Conservation (phyloP, 2,329 filamentous ascomycete genomes). For the Fusarium sp. region DNA sequence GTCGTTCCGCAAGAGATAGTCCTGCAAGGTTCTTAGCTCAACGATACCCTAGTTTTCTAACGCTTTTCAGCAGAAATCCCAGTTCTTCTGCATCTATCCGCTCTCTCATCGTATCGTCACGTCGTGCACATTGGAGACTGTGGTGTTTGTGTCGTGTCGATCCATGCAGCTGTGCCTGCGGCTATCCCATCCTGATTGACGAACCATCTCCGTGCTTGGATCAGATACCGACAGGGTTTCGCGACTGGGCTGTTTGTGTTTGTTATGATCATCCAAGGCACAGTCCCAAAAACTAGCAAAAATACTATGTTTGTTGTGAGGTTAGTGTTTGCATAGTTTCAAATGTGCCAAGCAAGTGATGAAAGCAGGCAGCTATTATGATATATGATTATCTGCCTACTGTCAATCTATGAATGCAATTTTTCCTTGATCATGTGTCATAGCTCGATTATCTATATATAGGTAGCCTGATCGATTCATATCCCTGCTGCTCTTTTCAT, state of each 20-base stretch:
- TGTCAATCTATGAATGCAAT: neutral
- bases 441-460: neutral
- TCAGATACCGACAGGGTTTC: conserved; percentile 19
- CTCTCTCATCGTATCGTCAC: conserved; percentile 16
- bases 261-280: conserved; percentile 1
- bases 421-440: neutral
- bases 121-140: neutral
- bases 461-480: neutral
- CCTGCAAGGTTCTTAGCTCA: neutral
- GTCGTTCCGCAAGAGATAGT: neutral
- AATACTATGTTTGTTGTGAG: neutral
- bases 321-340: neutral
- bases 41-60: neutral
- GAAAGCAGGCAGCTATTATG: neutral
- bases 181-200: conserved; percentile 19
- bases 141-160: conserved; percentile 22
- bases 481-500: neutral
- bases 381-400: neutral
- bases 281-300: neutral
- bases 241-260: conserved; percentile 1
- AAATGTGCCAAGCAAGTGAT: neutral
- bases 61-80: conserved; percentile 2
- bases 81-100: conserved; percentile 7
- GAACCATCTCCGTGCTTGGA: conserved; percentile 23
- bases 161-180: conserved; percentile 28